Evolutionary conservation across 169 alveolate genomes (phyloP), one percentile per base, ranked within the genome.

Genomic region (Eimeria maxima): DNA sequence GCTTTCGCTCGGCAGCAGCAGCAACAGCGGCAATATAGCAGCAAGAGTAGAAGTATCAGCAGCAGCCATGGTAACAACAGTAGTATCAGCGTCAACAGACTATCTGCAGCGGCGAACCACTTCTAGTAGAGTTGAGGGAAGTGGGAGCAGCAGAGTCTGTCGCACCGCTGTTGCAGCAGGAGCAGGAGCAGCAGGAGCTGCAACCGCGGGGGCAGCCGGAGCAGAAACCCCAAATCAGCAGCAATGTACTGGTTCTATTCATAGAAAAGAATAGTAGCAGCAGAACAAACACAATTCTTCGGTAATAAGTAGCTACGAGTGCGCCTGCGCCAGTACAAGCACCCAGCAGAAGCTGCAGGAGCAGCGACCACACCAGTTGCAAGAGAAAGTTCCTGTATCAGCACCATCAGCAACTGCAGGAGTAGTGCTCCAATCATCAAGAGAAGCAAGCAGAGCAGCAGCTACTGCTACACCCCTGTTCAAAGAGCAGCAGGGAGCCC

Each of bases 21-120:
- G 38, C 38, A 33, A 33, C 38, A 33, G 38, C 38, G 38, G 38
- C 38, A 33, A 33, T 33, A 33, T 33, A 33, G 38, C 38, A 33
- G 38, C 38, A 33, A 1, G 0, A 33, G 38, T 33, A 33, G 38
- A 0, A 33, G 38, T 33, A 33, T 33, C 38, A 33, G 38, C 38
- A 33, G 2, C 38, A 33, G 38, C 38, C 38, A 33, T 33, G 38
- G 38, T 33, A 57, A 22, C 69, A 57, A 22, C 2, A 14, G 69
- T 18, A 57, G 69, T 14, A 2, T 14, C 16, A 57, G 69, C 69
- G 16, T 57, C 69, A 57, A 22, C 69, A 57, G 69, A 14, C 69
- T 57, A 18, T n/a, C 80, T 24, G 80, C 80, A 69, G 38, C 87
- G 55, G 87, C 87, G 42, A 7, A 74, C 29, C 87, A 74, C 60